Conservation (phyloP, 2,329 filamentous ascomycete species). For the Arthrobotrys pseudoclavata region DNA sequence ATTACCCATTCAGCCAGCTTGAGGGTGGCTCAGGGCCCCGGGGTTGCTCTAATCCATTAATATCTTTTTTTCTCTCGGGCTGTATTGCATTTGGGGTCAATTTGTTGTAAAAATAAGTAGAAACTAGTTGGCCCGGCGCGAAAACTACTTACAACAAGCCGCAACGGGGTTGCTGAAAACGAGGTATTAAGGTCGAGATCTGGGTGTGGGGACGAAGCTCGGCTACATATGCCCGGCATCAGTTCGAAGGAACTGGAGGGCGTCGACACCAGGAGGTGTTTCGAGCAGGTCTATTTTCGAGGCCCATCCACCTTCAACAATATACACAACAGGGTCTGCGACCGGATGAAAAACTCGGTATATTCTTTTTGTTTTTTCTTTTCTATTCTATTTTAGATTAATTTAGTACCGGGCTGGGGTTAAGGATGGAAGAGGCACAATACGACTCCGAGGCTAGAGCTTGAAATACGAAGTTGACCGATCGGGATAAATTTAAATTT, state of each 20-base stretch:
- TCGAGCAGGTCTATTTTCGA: slow-evolving; percentile 19
- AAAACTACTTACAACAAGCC: not conserved
- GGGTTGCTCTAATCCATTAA: not conserved
- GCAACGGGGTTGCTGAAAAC: not conserved
- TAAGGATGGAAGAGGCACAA: not conserved
- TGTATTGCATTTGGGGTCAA: slow-evolving; percentile 1
- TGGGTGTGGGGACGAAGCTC: not conserved
- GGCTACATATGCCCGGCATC: not conserved
- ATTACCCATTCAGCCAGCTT: not conserved
- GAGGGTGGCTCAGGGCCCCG: not conserved
- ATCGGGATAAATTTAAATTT: slow-evolving; percentile 20
- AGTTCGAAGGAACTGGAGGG: not conserved
- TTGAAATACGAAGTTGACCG: slow-evolving; percentile 12
- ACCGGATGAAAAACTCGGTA: not conserved
- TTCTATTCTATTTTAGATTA: not conserved
- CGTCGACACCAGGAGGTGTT: slow-evolving; percentile 23
- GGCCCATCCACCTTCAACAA: not conserved
- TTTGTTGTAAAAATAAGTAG: not conserved
- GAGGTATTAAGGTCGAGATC: not conserved
- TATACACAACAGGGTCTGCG: not conserved
- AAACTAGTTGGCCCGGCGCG: not conserved
- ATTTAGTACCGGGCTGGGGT: not conserved
- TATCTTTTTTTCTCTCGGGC: not conserved
- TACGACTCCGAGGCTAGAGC: slow-evolving; percentile 9
- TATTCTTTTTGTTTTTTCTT: not conserved